A percentile compares a stretch with the other conserved stretches of the same genome.
Conservation (phyloP, 75 land plant genomes). For the Pinus tabuliformis region DNA sequence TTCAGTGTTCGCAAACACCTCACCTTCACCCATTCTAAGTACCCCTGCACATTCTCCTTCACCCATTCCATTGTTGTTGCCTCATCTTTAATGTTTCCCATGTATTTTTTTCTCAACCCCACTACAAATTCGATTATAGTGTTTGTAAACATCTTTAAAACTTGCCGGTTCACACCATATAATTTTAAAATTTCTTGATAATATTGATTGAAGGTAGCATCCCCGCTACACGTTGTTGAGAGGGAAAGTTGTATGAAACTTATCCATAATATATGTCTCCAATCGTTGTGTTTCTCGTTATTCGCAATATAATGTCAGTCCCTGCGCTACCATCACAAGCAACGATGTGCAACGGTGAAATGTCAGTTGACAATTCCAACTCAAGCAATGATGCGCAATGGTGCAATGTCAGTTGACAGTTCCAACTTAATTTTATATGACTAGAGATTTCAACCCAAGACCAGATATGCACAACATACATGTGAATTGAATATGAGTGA, state of each 20-base stretch:
- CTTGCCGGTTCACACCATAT: constrained; percentile 53
- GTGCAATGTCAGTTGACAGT: too few relatives aligned
- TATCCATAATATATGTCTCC: constrained; percentile 88
- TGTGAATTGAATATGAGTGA: too few relatives aligned
- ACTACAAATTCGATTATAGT: constrained; percentile 58
- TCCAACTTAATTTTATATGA: too few relatives aligned
- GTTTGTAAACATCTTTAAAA: constrained; percentile 55
- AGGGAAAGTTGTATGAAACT: constrained; percentile 64
- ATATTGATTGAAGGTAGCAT: constrained; percentile 47
- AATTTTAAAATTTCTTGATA: constrained; percentile 43
- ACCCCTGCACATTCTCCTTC: constrained; percentile 26
- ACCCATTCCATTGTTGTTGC: constrained; percentile 43
- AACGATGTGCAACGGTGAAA: too few relatives aligned
- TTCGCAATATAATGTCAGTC: too few relatives aligned
- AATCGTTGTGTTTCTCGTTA: background rate
- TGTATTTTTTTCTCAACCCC: constrained; percentile 49
- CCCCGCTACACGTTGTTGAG: constrained; percentile 43
- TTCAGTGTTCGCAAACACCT: too few relatives aligned
- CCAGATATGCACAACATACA: too few relatives aligned
- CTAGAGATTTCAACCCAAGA: too few relatives aligned
- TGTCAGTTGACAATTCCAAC: too few relatives aligned
- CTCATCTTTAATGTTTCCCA: constrained; percentile 32
- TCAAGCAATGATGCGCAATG: too few relatives aligned
- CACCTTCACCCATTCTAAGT: too few relatives aligned
- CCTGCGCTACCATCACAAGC: too few relatives aligned